Base-by-base conservation (phyloP, 495 filamentous ascomycete species). In the Pseudoneurospora amorphoporcata region DNA sequence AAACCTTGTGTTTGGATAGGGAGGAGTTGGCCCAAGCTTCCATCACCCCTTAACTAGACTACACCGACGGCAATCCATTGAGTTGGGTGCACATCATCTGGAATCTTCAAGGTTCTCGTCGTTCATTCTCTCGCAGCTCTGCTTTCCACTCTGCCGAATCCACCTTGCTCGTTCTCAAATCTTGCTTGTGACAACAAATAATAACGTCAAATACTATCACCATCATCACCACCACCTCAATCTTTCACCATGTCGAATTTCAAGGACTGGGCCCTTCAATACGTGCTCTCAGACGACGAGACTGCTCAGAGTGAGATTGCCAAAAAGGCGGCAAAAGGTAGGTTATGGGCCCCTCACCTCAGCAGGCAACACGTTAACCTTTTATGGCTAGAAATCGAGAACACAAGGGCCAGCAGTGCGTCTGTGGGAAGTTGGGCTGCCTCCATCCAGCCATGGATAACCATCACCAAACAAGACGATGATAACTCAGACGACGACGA, bases 361-460 rank as follows among this genome's bases (percentile, higher is more conserved):
- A 39, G 5, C 17, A 16, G 19, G 19, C 19, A 42, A 6, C 7
- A 14, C 35, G 10, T 39, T 19, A 12, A 47, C 14, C 8, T 45
- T 72, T 70, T 29, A 61, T 37, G 16, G 40, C 69, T 38, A 83
- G 84, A 81, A 70, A 84, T 85, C n/a, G 78, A 85, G 75, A 74
- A 74, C 68, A 79, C 84, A 19, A 73, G 79, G 0, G 81, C 82
- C 68, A 85, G 76, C 74, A 79, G 83, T 71, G 69, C 81, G 61
- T 73, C 79, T 10, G 77, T 86, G 16, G 83, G 82, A n/a, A 81
- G 82, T 75, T 86, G 84, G 84, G 84, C 83, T 39, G 80, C 82
- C 7, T 85, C 84, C 35, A 79, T 86, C 47, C 81, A 84, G 58
- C 82, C 78, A 71, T 86, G 84, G 84, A 83, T 86, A 78, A 81